Base-by-base conservation (phyloP, 139 green algal genomes). In the Picochlorum sp. region DNA sequence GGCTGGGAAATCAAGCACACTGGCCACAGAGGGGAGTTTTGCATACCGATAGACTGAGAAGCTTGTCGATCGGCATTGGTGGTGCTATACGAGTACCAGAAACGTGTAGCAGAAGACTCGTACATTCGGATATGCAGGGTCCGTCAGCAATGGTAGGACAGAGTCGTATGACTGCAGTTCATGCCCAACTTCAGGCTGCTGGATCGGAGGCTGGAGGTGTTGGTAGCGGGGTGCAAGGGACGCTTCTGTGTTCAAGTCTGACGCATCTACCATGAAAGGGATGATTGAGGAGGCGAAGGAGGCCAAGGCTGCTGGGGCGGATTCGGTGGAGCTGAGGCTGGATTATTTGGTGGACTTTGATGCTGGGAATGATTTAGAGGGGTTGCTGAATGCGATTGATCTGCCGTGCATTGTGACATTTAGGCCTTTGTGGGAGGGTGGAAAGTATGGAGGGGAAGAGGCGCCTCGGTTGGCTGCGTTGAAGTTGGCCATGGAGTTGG, bases 401-500 rank as follows among this genome's bases (percentile, higher is more conserved):
- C 67, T 92, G 55, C 86, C 86, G 0, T 81, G 76, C 59, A 92
- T 96, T 23, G 82, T 93, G 8, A 96, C 92, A 2, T 92, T 82
- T 71, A 73, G 92, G 2, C 86, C 92, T 0, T 69, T 50, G 0
- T 98, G 92, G 91, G 92, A 98, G 63, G 88, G 88, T 16, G 92
- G 93, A 44, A 79, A 90, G 45, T 97, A 95, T 56, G 58, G 79
- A 2, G 93, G 90, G 0, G 58, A 77, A 0, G 93, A 98, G 72
- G 63, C 68, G 0, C 18, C 69, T 26, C 77, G 90, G 0, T 77
- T 96, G 21, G 80, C 76, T 3, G 80, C 79, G 1, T 76, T 96
- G 44, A 88, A 86, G 69, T 65, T 79, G 45, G 86, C 89, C 6
- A 77, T 78, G 0, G n/a, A 77, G 3, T 63, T 81, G 47, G 92